These are phyloP conservation scores for Oleoguttula mirabilis DNA, from an alignment of 495 filamentous ascomycete genomes.

Conservation along the genomic window DNA sequence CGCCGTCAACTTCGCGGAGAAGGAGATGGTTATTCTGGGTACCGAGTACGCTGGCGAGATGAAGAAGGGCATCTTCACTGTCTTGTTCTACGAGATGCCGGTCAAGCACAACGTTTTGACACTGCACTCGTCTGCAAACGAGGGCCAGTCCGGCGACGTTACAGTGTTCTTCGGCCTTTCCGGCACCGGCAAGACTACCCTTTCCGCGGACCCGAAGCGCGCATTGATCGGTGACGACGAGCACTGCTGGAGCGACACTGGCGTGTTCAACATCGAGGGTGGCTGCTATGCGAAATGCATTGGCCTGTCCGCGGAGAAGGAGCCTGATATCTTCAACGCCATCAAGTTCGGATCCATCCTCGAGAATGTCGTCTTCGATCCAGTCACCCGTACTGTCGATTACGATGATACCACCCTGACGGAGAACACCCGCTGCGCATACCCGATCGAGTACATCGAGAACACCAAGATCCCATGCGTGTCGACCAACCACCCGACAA, in stretches of 20 bases:
- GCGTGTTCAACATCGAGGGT: constrained; percentile 99
- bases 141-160: constrained; percentile 78
- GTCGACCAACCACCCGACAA: constrained; percentile 74
- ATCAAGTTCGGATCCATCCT: constrained; percentile 95
- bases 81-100: constrained; percentile 99
- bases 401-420: constrained; percentile 92
- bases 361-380: constrained; percentile 97
- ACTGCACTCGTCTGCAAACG: constrained; percentile 87
- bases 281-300: constrained; percentile 99
- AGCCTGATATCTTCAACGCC: constrained; percentile 94
- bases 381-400: constrained; percentile 74
- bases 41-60: constrained; percentile 98
- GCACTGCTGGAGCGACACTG: constrained; percentile 96
- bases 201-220: constrained; percentile 94
- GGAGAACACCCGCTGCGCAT: constrained; percentile 96
- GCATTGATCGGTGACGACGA: constrained; percentile 96
- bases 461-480: constrained; percentile 98
- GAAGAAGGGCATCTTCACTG: constrained; percentile 98
- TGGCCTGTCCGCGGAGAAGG: constrained; percentile 91
- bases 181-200: constrained; percentile 95
- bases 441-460: constrained; percentile 96
- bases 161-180: constrained; percentile 99
- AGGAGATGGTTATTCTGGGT: constrained; percentile 96
- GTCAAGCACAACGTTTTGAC: constrained; percentile 98
- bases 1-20: constrained; percentile 77